Conservation (phyloP, 805 yeast genomes). For the Candida ipomoeae region DNA sequence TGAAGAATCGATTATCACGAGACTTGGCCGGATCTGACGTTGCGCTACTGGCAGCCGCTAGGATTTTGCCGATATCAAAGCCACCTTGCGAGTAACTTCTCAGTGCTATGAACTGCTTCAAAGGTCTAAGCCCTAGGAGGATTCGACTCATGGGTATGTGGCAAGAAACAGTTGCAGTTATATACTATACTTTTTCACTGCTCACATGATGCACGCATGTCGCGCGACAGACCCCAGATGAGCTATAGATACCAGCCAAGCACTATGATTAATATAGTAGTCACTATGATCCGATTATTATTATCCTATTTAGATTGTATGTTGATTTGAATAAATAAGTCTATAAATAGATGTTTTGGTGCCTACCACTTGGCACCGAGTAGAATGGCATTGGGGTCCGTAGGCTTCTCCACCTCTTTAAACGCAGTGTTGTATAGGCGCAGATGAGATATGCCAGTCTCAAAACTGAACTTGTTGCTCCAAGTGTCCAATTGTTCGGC, state of each 20-base stretch:
- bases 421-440: slow-evolving; percentile 46
- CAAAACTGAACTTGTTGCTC: slow-evolving; percentile 28
- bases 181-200: not conserved
- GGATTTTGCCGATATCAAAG: not conserved
- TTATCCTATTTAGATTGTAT: not conserved
- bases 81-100: not conserved
- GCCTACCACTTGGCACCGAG: slow-evolving; percentile 55
- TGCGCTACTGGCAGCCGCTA: not conserved
- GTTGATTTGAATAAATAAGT: not conserved
- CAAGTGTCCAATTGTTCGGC: slow-evolving; percentile 26
- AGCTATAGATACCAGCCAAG: not conserved
- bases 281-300: too few relatives aligned
- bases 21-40: not conserved
- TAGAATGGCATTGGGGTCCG: slow-evolving; percentile 43
- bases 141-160: not conserved
- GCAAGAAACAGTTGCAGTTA: not conserved
- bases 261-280: too few relatives aligned
- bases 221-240: not conserved
- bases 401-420: slow-evolving; percentile 48
- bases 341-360: not conserved
- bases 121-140: not conserved
- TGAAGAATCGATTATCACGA: slow-evolving; percentile 1
- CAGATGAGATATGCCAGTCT: slow-evolving; percentile 26
- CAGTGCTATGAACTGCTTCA: not conserved
- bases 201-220: not conserved